These are phyloP conservation scores for Naganishia randhawae DNA, from an alignment of 768 basidiomycete species.

Conservation along the genomic window DNA sequence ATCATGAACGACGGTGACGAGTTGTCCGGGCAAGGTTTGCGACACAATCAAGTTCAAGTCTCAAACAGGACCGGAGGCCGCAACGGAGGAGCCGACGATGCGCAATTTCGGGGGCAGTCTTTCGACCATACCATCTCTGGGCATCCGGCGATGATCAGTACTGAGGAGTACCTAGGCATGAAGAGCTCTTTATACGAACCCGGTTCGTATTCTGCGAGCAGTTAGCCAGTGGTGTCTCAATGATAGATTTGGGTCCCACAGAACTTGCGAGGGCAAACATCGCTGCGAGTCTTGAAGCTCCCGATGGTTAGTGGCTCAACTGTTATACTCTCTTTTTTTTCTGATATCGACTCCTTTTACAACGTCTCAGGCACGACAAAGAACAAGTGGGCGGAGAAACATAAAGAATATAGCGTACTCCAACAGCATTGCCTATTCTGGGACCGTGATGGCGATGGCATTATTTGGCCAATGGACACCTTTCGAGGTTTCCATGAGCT, in stretches of 20 bases:
- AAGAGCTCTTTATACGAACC: neutral
- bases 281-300: conserved; percentile 7
- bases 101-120: neutral
- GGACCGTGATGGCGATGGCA: conserved; percentile 53
- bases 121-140: conserved; percentile 9
- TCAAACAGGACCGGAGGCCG: neutral
- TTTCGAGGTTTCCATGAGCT: conserved; percentile 53
- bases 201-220: neutral
- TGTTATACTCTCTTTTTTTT: neutral
- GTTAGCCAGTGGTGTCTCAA: neutral
- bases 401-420: conserved; percentile 45
- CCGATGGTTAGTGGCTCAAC: conserved; percentile 3
- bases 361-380: neutral
- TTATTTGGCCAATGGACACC: conserved; percentile 56
- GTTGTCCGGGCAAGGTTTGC: neutral
- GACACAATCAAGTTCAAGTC: neutral
- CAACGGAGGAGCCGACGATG: no score
- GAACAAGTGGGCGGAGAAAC: conserved; percentile 10
- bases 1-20: neutral
- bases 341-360: neutral
- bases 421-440: conserved; percentile 55
- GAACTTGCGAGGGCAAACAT: conserved; percentile 10
- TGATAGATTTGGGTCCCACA: neutral
- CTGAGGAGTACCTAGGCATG: neutral
- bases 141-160: neutral